Base-by-base conservation (phyloP, 768 basidiomycete species). In the Stropharia rugosoannulata region DNA sequence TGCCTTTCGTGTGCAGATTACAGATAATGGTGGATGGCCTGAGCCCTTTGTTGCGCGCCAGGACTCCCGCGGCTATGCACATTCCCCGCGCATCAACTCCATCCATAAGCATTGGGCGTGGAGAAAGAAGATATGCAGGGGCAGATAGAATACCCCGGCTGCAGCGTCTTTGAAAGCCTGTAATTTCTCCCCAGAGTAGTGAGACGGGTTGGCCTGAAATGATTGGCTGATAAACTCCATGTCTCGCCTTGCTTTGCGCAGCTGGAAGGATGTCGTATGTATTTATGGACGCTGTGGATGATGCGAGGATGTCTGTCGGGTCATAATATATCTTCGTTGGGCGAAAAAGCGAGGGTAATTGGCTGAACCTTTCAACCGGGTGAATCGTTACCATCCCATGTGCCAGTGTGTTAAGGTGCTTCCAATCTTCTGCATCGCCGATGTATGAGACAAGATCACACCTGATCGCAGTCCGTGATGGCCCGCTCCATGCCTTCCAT, bases 401-500 rank as follows among this genome's bases (percentile, higher is more conserved):
- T 12, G 44, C 19, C 29, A 47, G 38, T 7, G 37, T 38, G 35
- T 53, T 50, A 10, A 57, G 56, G 15, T 36, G 18, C 27, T 47
- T 19, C 56, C 56, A 57, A 47, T 57, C 56, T 32, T 35, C 35
- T 45, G 11, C 13, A 57, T 57, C 56, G 25, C 56, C 44, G 49
- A 57, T 52, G 36, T 57, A 57, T 15, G 56, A 44, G 47, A 57
- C 56, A 12, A 57, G 38, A 22, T 57, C 56, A 16, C 43, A 42
- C 18, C 18, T 57, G 45, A 57, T 57, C 8, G 43, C 56, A 4
- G 56, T 57, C 51, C 56, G 51, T 18, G 56, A 57, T 22, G 56
- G 56, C 15, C 56, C 56, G n/a, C 51, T 44, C 56, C 56, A 57
- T 12, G 51, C 56, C 36, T 57, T 57, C 44, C 56, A 57, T 10